Evolutionary conservation across 345 rosid species (phyloP), one percentile per base, ranked within the genome.

Genomic region (Syzygium oleosum): DNA sequence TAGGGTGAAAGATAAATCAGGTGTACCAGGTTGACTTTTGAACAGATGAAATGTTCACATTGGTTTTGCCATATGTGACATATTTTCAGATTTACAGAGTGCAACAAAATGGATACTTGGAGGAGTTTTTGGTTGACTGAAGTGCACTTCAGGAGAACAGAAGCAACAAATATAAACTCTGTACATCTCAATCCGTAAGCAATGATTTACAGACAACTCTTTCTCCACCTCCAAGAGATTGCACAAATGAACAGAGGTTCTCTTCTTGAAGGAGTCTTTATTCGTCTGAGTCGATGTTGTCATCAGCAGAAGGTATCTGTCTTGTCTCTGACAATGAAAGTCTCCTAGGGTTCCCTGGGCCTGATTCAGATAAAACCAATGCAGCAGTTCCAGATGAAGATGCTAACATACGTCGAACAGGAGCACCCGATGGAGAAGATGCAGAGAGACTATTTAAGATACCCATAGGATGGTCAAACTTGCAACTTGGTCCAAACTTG

Each of bases 401-500:
- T 52, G 92, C 95, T 89, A 93, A 84, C n/a, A 91, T 89, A 68
- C 87, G 93, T 68, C 90, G 91, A 89, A 92, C 93, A 12, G 95
- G 91, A 43, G 91, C 87, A 88, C 92, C 97, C 43, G 89, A 89
- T 86, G 95, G 90, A 85, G 98, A 88, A 51, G 96, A 90, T 56
- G 94, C 86, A 5, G 96, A 87, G 58, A 91, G 88, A 91, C 91
- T 94, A 91, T 95, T 95, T 52, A 95, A 96, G 86, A 94, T 90
- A 89, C 94, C 94, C 99, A 97, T 97, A 43, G 99, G 99, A 88
- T 98, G 99, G 92, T 98, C 93, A 90, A 97, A 98, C 93, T 97
- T 98, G 95, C 99, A 98, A 90, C 99, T 98, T 77, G 99, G 98
- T 84, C 99, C 99, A 90, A 98, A 98, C 91, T 98, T 98, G 97